Evolutionary conservation across 2,329 filamentous ascomycete species (phyloP).

Genomic region (Arachnomyces sp.): DNA sequence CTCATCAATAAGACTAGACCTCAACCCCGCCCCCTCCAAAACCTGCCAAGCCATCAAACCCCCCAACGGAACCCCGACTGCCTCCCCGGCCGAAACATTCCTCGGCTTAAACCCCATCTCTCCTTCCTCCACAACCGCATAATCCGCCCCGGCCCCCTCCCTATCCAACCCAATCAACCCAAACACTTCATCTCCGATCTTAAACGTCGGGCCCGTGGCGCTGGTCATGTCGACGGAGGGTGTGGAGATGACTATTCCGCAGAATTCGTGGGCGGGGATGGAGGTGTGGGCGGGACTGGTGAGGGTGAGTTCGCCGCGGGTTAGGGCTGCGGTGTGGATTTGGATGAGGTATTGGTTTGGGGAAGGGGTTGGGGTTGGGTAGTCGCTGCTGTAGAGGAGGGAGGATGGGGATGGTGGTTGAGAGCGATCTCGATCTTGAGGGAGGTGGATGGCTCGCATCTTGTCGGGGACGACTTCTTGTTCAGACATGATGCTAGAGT

Average conservation of each 20-base stretch:
- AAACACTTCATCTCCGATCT: conserved; percentile 34
- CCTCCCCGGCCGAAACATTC: conserved; percentile 28
- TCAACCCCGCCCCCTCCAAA: conserved; percentile 18
- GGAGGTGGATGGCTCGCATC: conserved; percentile 34
- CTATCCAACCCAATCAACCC: conserved; percentile 30
- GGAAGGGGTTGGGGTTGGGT: conserved; percentile 30
- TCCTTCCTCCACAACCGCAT: conserved; percentile 28
- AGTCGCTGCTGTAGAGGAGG: conserved; percentile 27
- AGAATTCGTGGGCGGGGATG: conserved; percentile 36
- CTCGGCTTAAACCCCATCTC: conserved; percentile 32
- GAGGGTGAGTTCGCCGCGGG: conserved; percentile 29
- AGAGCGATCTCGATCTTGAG: conserved; percentile 13
- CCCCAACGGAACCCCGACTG: conserved; percentile 31
- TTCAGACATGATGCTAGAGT: conserved; percentile 23
- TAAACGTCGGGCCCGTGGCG: conserved; percentile 29
- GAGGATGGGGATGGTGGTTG: conserved; percentile 19
- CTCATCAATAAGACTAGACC: conserved; percentile 1
- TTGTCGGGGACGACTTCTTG: conserved; percentile 28
- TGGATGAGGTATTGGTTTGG: conserved; percentile 35
- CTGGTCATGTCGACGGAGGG: conserved; percentile 23
- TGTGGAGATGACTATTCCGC: conserved; percentile 31
- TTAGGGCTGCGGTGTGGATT: conserved; percentile 32
- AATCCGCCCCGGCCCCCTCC: conserved; percentile 37
- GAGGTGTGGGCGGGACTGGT: conserved; percentile 23
- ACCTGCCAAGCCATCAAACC: conserved; percentile 37